Percentiles rank a stretch among this genome's conserved stretches.
Evolutionary conservation across 768 basidiomycete genomes (phyloP).

Genomic region (Suillus subalutaceus): DNA sequence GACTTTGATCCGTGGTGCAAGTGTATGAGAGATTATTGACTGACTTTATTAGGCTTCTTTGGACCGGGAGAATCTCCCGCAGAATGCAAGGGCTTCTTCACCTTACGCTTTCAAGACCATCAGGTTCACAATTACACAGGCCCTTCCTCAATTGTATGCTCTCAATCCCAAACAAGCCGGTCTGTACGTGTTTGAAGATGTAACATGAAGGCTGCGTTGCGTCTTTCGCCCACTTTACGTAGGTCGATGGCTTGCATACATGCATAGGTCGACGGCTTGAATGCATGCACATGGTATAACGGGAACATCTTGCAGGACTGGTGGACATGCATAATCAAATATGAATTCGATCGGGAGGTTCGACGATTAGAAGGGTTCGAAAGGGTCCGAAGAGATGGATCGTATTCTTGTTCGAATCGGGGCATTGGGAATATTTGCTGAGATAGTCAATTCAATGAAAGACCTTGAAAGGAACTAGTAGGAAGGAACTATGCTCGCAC

Average conservation of each 20-base stretch:
- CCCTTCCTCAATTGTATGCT: not conserved
- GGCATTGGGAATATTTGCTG: not conserved
- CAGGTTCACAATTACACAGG: not conserved
- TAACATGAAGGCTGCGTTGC: not conserved
- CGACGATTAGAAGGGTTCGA: not conserved
- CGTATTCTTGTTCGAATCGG: not conserved
- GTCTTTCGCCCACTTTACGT: not conserved
- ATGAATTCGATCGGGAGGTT: not conserved
- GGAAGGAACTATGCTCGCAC: not conserved
- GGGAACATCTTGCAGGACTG: not conserved
- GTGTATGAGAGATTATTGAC: not conserved
- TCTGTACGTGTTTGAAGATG: not conserved
- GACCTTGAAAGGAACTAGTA: not conserved
- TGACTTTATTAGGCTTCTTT: not conserved
- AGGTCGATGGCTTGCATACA: not conserved
- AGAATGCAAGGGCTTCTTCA: not conserved
- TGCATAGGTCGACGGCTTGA: too few species aligned
- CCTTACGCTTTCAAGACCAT: not conserved
- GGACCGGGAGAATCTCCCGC: not conserved
- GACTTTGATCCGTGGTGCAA: not conserved
- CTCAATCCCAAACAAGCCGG: not conserved
- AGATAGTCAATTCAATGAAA: not conserved
- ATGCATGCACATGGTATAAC: not conserved
- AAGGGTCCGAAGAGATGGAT: not conserved
- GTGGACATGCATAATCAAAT: not conserved